These are phyloP conservation scores for Boechera stricta DNA, from an alignment of 345 rosid species.

Conservation along the genomic window DNA sequence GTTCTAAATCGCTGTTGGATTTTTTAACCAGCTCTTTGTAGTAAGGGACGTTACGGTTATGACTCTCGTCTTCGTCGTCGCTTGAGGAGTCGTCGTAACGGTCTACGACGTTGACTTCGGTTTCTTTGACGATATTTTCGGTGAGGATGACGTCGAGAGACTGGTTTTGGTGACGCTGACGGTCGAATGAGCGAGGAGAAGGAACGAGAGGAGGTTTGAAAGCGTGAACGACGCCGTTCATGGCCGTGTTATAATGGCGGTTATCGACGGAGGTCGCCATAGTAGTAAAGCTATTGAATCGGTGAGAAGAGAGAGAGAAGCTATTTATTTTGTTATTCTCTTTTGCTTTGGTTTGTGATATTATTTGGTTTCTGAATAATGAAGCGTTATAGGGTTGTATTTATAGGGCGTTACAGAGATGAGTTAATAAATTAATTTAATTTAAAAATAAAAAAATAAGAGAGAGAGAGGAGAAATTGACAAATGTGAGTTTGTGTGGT, in stretches of 20 bases:
- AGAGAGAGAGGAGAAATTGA: constrained; percentile 21
- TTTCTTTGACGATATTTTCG: constrained; percentile 38
- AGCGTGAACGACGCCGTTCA: constrained; percentile 62
- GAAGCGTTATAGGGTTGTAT: constrained; percentile 26
- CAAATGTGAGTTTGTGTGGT: constrained; percentile 39
- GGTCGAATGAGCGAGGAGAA: constrained; percentile 43
- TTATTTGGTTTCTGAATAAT: background rate
- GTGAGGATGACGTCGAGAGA: background rate
- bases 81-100: constrained; percentile 39
- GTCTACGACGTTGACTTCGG: constrained; percentile 39
- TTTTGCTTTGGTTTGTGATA: background rate
- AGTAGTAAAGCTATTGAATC: constrained; percentile 15
- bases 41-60: constrained; percentile 39
- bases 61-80: constrained; percentile 62
- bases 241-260: constrained; percentile 63
- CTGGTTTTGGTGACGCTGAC: constrained; percentile 53
- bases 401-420: constrained; percentile 39
- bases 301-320: constrained; percentile 25
- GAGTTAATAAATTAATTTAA: background rate
- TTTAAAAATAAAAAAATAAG: background rate
- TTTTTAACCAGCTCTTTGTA: constrained; percentile 55
- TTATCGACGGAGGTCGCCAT: constrained; percentile 90
- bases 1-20: constrained; percentile 69
- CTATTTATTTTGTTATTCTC: background rate
- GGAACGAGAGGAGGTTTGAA: constrained; percentile 50